Evolutionary conservation across 768 basidiomycete species (phyloP).

Genomic region (Scleroderma citrinum): DNA sequence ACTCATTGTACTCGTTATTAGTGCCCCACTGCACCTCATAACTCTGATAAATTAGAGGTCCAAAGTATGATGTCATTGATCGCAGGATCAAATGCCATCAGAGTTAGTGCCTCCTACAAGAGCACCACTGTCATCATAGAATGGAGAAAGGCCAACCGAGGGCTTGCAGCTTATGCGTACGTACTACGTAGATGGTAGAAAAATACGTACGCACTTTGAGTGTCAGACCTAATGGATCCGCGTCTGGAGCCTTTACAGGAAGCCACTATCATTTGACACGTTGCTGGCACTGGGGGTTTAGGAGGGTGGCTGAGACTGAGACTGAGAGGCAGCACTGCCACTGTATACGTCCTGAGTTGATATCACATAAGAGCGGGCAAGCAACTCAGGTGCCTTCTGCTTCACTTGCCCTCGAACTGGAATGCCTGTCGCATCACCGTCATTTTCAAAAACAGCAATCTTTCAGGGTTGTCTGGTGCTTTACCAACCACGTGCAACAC

Average conservation of each 20-base stretch:
- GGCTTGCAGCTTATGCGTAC: slow-evolving; percentile 38
- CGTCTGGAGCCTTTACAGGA: neutral
- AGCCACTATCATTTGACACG: neutral
- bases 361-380: slow-evolving; percentile 26
- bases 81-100: too few relatives aligned
- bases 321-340: slow-evolving; percentile 17
- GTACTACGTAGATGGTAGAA: slow-evolving; percentile 59
- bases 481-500: slow-evolving; percentile 51
- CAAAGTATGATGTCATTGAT: too few relatives aligned
- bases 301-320: slow-evolving; percentile 13
- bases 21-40: too few relatives aligned
- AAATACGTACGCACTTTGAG: slow-evolving; percentile 55
- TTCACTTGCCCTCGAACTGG: slow-evolving; percentile 7
- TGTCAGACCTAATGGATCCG: slow-evolving; percentile 24
- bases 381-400: slow-evolving; percentile 14
- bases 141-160: too few relatives aligned
- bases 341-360: slow-evolving; percentile 22
- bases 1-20: too few relatives aligned
- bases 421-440: slow-evolving; percentile 3
- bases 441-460: slow-evolving; percentile 30
- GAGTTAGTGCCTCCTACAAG: too few relatives aligned
- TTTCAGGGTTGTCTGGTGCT: slow-evolving; percentile 46
- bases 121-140: too few relatives aligned
- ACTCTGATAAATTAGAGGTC: too few relatives aligned
- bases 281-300: neutral